Base-by-base conservation (phyloP, 75 land plant species). In the Azolla pinnata region DNA sequence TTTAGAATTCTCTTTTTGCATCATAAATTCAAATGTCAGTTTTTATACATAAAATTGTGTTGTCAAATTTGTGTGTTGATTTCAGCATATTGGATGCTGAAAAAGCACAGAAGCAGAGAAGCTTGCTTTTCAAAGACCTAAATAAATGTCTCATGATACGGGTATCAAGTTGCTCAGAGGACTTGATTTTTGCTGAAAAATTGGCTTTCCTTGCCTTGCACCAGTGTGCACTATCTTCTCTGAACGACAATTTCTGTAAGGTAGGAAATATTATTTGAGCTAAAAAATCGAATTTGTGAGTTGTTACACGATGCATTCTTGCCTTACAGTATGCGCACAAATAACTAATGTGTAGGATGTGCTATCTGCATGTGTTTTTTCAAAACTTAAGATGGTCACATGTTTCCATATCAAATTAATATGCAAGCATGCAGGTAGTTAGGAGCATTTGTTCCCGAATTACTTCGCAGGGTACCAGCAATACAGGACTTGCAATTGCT, bases 31-130 rank as follows among this genome's bases (percentile, higher is more conserved):
- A n/a, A n/a, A n/a, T n/a, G n/a, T n/a, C n/a, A n/a, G n/a, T n/a
- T n/a, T n/a, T n/a, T n/a, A n/a, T n/a, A n/a, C n/a, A n/a, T n/a
- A n/a, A n/a, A n/a, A n/a, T n/a, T n/a, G n/a, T n/a, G n/a, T n/a
- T n/a, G n/a, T n/a, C n/a, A n/a, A n/a, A n/a, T n/a, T n/a, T n/a
- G n/a, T n/a, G n/a, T n/a, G n/a, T n/a, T n/a, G n/a, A n/a, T 12
- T 35, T 35, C 55, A 70, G 66, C 18, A 29, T 27, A 4, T 48
- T 70, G 32, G 67, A 70, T 20, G 31, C 44, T 26, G 67, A 47
- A 19, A 45, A 28, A 18, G 67, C 60, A 31, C 55, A 57, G 60
- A 63, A 63, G n/a, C 73, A 70, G 60, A 57, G 60, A 34, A 62
- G 63, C 48, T 25, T 65, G 9, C 31, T 70, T 28, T 70, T 63